These are phyloP conservation scores for Rutstroemia sp. DNA, from an alignment of 2,329 filamentous ascomycete genomes.

Conservation along the genomic window DNA sequence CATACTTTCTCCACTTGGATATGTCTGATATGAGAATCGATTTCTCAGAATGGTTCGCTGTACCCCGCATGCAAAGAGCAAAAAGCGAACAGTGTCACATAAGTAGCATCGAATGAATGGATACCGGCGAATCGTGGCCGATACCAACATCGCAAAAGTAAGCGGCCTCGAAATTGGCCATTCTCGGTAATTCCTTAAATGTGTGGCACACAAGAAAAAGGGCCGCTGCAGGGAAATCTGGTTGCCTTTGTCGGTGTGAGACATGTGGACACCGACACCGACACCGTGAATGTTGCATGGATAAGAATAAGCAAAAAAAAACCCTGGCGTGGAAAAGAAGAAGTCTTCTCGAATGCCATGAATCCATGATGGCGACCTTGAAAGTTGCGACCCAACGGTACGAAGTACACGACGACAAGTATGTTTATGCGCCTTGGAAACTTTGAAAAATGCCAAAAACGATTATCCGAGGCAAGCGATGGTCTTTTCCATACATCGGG, in stretches of 20 bases:
- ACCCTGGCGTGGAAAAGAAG: too few relatives aligned
- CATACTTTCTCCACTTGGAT: neutral
- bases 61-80: slow-evolving; percentile 5
- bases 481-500: neutral
- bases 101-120: neutral
- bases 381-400: too few relatives aligned
- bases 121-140: slow-evolving; percentile 1
- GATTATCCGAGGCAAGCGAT: slow-evolving; percentile 3
- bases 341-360: too few relatives aligned
- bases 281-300: slow-evolving; percentile 1
- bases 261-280: slow-evolving; percentile 4
- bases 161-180: neutral
- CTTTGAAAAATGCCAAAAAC: neutral
- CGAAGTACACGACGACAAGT: too few relatives aligned
- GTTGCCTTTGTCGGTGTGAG: slow-evolving; percentile 6
- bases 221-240: slow-evolving; percentile 8
- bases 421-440: neutral
- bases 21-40: neutral
- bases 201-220: slow-evolving; percentile 5
- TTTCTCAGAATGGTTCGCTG: slow-evolving; percentile 1
- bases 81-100: slow-evolving; percentile 2
- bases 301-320: neutral
- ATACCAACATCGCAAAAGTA: neutral
- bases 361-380: too few relatives aligned
- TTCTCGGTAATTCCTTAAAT: neutral